Evolutionary conservation across 169 alveolate species (phyloP), one percentile per base, ranked within the genome.

Genomic region (Eimeria necatrix): DNA sequence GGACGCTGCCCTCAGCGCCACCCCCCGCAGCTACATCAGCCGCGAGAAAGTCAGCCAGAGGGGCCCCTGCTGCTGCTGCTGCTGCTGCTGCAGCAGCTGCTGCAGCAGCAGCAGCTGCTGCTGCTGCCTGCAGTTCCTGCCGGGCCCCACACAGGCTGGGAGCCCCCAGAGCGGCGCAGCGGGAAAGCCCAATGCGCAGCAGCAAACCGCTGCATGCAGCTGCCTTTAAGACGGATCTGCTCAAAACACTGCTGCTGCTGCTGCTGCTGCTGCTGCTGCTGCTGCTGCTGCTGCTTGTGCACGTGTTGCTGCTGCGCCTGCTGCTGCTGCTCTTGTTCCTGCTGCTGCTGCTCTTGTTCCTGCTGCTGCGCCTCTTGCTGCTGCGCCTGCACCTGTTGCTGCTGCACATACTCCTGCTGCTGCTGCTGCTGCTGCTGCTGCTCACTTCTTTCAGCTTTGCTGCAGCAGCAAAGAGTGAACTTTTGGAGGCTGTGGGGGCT

Each of bases 1-100:
- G 14, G 89, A 80, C 51, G 89, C 89, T 16, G 89, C 89, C 5
- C 46, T 80, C 16, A 80, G 53, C 24, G 89, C 89, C 60, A 80
- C 26, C 32, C 89, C 89, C 20, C 89, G 89, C 70, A 6, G 8
- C 14, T 41, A 52, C 26, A 20, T 48, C 71, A 80, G 48, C 71
- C 89, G 70, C 49, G 89, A 80, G 9, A 80, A 48, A 51, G 89
- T 80, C 70, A 51, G 89, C 60, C 10, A 8, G 64, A 26, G 60
- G 51, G 46, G 70, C 20, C 9, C 12, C 70, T 56, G 10, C 22
- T 22, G 85, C 59, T 32, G 85, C 85, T 4, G 76, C 22, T 22
- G 41, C 76, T n/a, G 22, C 46, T 10, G 76, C 76, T 64, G 24
- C 8, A 2, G 73, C 73, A 68, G 48, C 32, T 6, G 18, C 48